Evolutionary conservation across 2,329 filamentous ascomycete species (phyloP).

Genomic region (Calonectria fujianensis): DNA sequence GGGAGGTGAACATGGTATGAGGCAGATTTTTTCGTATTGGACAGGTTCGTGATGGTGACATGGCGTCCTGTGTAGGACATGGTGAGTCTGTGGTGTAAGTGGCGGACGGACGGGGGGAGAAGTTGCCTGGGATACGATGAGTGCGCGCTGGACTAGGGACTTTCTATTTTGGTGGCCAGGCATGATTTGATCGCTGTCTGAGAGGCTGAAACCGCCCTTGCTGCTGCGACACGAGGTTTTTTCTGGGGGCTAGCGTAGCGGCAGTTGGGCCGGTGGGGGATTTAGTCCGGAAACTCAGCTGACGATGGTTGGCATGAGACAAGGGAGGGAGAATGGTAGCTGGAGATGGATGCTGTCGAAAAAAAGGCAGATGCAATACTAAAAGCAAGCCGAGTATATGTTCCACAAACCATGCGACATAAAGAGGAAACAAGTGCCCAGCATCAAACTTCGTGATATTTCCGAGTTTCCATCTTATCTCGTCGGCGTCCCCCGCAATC

Average conservation of each 20-base stretch:
- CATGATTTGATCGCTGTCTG: neutral
- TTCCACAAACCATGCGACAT: neutral
- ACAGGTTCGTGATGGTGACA: conserved; percentile 15
- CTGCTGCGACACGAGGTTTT: conserved; percentile 32
- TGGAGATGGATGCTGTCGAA: neutral
- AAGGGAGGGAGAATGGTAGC: neutral
- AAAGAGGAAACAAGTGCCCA: neutral
- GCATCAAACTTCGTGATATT: neutral
- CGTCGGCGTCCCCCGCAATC: conserved; percentile 34
- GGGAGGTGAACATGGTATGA: neutral
- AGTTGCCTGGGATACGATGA: conserved; percentile 35
- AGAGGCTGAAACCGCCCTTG: conserved; percentile 32
- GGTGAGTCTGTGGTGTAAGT: conserved; percentile 8
- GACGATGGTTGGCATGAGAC: conserved; percentile 13
- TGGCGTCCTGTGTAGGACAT: neutral
- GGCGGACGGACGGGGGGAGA: neutral
- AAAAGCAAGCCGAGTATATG: neutral
- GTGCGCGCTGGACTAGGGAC: neutral
- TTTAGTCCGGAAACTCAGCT: conserved; percentile 9
- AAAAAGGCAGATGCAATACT: neutral
- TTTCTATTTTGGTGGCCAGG: conserved; percentile 38
- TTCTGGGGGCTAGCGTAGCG: conserved; percentile 2
- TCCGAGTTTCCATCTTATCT: conserved; percentile 6
- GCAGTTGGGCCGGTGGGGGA: conserved; percentile 2
- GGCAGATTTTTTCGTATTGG: conserved; percentile 12